phyloP scores from a whole-genome alignment of 2,329 filamentous ascomycete species.

The Ophiocordyceps polyrhachis-furcata region DNA sequence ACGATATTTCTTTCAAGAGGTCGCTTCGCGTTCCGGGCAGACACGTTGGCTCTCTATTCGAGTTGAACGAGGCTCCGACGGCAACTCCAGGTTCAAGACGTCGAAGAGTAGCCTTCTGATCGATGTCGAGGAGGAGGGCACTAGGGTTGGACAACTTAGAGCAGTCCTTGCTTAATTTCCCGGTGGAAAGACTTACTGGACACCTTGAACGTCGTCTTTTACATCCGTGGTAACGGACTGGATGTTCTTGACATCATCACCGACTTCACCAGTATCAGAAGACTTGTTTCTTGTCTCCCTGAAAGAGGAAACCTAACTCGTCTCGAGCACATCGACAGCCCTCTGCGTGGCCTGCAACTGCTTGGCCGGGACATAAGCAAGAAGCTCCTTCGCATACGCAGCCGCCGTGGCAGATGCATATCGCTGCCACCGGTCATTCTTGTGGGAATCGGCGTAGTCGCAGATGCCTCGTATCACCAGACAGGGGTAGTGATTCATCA shows the following conservation, averaged over 20 bases:
- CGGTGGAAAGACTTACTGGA: not conserved
- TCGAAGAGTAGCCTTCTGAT: constrained; percentile 7
- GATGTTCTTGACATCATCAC: not conserved
- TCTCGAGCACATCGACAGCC: not conserved
- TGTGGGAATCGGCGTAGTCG: constrained; percentile 16
- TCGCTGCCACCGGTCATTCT: constrained; percentile 11
- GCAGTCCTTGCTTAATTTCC: too few species aligned
- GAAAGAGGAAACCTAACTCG: not conserved
- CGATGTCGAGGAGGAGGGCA: not conserved
- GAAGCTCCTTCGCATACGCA: constrained; percentile 9
- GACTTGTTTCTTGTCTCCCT: not conserved
- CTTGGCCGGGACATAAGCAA: not conserved
- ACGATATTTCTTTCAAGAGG: constrained; percentile 8
- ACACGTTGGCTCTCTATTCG: constrained; percentile 15
- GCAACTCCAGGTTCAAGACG: constrained; percentile 6
- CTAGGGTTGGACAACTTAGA: not conserved
- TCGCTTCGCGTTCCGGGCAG: constrained; percentile 12
- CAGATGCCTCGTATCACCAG: constrained; percentile 15
- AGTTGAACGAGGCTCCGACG: constrained; percentile 14
- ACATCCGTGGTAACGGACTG: not conserved
- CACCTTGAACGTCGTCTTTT: not conserved
- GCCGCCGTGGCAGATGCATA: constrained; percentile 11
- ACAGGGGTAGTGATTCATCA: constrained; percentile 10
- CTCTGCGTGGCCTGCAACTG: not conserved
- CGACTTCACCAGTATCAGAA: not conserved